A percentile compares a stretch with the other conserved stretches of the same genome.
phyloP scores from a whole-genome alignment of 1,284 basidiomycete genomes.

The Fomitopsis betulina region DNA sequence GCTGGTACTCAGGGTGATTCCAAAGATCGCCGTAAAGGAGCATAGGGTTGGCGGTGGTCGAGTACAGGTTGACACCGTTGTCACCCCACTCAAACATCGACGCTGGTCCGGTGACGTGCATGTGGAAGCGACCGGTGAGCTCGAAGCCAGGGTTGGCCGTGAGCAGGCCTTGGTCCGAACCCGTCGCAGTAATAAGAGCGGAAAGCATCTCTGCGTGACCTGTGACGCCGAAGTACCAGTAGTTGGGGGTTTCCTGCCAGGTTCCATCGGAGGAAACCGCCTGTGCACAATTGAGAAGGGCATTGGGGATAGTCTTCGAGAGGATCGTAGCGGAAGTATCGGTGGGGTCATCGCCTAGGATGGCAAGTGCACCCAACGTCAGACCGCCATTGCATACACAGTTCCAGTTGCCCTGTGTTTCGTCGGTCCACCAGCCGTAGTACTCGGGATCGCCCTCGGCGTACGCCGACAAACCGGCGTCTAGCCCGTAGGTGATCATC shows the following conservation, averaged over 20 bases:
- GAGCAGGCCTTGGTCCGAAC: constrained; percentile 77
- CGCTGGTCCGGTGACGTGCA: constrained; percentile 83
- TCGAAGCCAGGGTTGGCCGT: constrained; percentile 66
- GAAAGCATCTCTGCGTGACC: constrained; percentile 91
- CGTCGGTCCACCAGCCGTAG: constrained; percentile 58
- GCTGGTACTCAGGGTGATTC: constrained; percentile 67
- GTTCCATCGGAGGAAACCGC: constrained; percentile 75
- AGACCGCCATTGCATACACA: constrained; percentile 95
- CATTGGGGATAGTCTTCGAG: constrained; percentile 66
- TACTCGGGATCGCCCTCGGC: constrained; percentile 34
- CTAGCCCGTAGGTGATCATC: constrained; percentile 79
- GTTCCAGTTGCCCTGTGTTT: constrained; percentile 89
- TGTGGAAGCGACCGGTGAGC: constrained; percentile 85
- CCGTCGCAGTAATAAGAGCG: constrained; percentile 81
- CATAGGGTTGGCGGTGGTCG: constrained; percentile 75
- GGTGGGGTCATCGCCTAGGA: constrained; percentile 81
- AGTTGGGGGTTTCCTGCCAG: constrained; percentile 95
- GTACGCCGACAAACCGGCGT: constrained; percentile 54
- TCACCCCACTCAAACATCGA: constrained; percentile 93
- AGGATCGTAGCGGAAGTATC: constrained; percentile 71
- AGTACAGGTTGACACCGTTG: constrained; percentile 94
- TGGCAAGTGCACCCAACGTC: constrained; percentile 86
- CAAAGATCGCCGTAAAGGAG: constrained; percentile 69
- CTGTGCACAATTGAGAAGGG: constrained; percentile 74
- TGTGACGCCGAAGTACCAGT: constrained; percentile 95